A percentile compares a stretch with the other conserved stretches of the same genome.
Evolutionary conservation across 1,284 basidiomycete genomes (phyloP).

Genomic region (Stereum hirsutum): DNA sequence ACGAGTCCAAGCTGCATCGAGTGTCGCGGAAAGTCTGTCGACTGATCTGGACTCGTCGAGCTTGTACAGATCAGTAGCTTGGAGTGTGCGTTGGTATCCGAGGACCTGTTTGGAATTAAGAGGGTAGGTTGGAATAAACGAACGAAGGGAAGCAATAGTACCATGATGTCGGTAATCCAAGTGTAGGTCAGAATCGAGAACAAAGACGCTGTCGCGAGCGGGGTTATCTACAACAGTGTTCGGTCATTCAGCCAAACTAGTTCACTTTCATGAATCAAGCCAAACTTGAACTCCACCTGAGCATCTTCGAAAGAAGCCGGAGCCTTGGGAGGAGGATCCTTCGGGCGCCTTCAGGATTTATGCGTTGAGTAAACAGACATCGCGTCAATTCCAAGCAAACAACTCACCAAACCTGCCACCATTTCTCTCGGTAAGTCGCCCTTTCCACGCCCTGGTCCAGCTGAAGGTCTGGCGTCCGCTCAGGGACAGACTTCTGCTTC

Average conservation of each 20-base stretch:
- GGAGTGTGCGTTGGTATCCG: slow-evolving; percentile 62
- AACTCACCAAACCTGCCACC: slow-evolving; percentile 38
- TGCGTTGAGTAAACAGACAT: background rate
- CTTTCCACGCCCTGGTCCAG: slow-evolving; percentile 39
- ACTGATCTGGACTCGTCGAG: slow-evolving; percentile 47
- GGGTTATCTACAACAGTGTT: slow-evolving; percentile 34
- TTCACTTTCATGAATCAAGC: background rate
- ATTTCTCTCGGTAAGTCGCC: slow-evolving; percentile 30
- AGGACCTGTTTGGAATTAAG: slow-evolving; percentile 33
- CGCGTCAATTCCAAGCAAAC: slow-evolving; percentile 3
- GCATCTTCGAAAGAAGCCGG: slow-evolving; percentile 50
- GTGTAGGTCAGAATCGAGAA: slow-evolving; percentile 51
- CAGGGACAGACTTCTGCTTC: no score
- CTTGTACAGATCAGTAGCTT: slow-evolving; percentile 69
- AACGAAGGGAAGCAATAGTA: slow-evolving; percentile 14
- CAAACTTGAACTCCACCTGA: slow-evolving; percentile 6
- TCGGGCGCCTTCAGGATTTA: slow-evolving; percentile 62
- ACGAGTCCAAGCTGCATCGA: slow-evolving; percentile 39
- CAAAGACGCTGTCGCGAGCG: slow-evolving; percentile 46
- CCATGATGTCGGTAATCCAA: slow-evolving; percentile 69
- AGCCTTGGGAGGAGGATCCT: slow-evolving; percentile 47
- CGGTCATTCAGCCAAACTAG: no score
- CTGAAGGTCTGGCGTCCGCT: slow-evolving; percentile 21
- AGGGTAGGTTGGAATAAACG: background rate
- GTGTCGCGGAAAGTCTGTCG: slow-evolving; percentile 36